Evolutionary conservation across 2,329 filamentous ascomycete genomes (phyloP).

Genomic region (Dothiorella sarmentorum): DNA sequence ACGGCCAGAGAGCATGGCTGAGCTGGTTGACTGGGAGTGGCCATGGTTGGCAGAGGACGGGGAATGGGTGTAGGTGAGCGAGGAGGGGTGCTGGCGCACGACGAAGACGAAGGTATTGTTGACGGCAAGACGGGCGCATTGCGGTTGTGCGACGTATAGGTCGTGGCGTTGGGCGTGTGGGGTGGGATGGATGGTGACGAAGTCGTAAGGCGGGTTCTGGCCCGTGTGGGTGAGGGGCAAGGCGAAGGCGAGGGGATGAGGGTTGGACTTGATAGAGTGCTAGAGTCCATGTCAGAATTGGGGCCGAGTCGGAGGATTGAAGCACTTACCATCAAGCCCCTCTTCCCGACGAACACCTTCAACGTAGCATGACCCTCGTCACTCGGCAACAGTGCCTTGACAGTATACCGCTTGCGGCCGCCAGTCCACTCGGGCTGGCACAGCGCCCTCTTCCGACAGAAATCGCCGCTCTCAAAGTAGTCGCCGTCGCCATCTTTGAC

Average conservation of each 20-base stretch:
- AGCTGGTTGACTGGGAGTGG: conserved; percentile 29
- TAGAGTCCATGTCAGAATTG: conserved; percentile 22
- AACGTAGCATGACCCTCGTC: conserved; percentile 86
- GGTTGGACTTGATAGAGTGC: conserved; percentile 94
- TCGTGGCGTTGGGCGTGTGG: conserved; percentile 97
- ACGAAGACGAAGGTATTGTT: conserved; percentile 99
- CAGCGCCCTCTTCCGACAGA: conserved; percentile 78
- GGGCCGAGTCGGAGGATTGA: background rate
- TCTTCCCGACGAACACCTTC: conserved; percentile 90
- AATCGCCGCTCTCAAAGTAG: conserved; percentile 85
- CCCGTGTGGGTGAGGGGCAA: conserved; percentile 88
- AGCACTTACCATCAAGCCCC: conserved; percentile 72
- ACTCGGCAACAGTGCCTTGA: conserved; percentile 87
- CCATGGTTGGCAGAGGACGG: conserved; percentile 24
- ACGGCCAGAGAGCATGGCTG: conserved; percentile 39
- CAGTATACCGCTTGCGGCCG: conserved; percentile 83
- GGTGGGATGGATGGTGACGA: conserved; percentile 87
- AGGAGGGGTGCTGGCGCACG: conserved; percentile 85
- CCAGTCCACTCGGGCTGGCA: conserved; percentile 89
- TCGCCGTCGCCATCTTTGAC: conserved; percentile 84
- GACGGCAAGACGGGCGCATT: conserved; percentile 80
- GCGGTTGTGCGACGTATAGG: conserved; percentile 93
- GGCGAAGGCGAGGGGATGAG: conserved; percentile 83
- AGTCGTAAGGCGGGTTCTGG: conserved; percentile 91
- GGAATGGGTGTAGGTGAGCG: conserved; percentile 41